A percentile compares a stretch with the other conserved stretches of the same genome.
phyloP scores from a whole-genome alignment of 2,329 filamentous ascomycete species.

The Neonectria hederae region DNA sequence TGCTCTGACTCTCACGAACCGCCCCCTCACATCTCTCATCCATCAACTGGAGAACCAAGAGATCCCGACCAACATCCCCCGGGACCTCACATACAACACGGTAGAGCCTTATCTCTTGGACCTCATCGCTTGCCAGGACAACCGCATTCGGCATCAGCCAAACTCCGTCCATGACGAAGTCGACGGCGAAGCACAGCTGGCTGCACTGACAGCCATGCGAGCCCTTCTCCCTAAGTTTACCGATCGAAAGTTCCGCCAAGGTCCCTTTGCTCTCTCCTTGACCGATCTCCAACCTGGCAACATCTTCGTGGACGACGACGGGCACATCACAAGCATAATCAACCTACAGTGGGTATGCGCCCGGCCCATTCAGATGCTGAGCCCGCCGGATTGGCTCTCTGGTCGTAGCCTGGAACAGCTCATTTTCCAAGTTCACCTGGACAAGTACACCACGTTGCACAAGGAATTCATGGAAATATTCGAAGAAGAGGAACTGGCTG shows the following conservation, averaged over 20 bases:
- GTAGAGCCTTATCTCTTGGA: conserved; percentile 45
- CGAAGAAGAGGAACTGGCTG: not conserved
- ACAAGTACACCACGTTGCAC: not conserved
- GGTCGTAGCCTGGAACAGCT: not conserved
- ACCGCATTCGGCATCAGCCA: conserved; percentile 47
- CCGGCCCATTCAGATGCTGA: conserved; percentile 43
- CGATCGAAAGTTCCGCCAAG: conserved; percentile 33
- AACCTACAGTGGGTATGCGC: conserved; percentile 48
- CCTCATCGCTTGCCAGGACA: conserved; percentile 49
- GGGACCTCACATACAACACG: conserved; percentile 46
- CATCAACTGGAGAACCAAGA: conserved; percentile 48
- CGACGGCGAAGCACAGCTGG: conserved; percentile 46
- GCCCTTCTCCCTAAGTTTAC: conserved; percentile 38
- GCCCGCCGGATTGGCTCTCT: conserved; percentile 44
- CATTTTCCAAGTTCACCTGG: not conserved
- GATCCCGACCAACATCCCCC: conserved; percentile 47
- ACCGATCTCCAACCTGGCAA: conserved; percentile 54
- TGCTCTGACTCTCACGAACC: conserved; percentile 47
- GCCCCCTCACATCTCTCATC: conserved; percentile 47
- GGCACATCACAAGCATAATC: conserved; percentile 46
- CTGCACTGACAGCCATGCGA: conserved; percentile 44
- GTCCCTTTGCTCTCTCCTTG: conserved; percentile 47
- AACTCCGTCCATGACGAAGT: conserved; percentile 44
- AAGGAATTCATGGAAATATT: not conserved
- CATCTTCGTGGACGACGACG: conserved; percentile 49